Percentiles rank a stretch among this genome's conserved stretches.
phyloP scores from a whole-genome alignment of 345 rosid genomes.

The Hibiscus tridactylites region DNA sequence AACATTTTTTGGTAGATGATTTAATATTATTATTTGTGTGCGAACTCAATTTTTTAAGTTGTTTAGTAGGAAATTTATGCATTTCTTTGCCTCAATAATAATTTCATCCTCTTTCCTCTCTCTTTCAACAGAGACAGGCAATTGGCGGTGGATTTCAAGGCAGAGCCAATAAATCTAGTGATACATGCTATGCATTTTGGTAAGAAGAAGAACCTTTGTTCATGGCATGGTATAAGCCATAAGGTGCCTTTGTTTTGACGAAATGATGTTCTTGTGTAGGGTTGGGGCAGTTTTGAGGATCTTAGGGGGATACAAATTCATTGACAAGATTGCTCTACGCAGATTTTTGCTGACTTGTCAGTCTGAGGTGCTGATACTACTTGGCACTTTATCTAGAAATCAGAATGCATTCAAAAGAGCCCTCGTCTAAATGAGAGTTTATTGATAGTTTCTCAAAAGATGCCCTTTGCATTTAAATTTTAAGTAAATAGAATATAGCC shows the following conservation, averaged over 20 bases:
- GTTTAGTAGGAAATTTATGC: background rate
- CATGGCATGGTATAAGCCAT: background rate
- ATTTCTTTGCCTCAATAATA: background rate
- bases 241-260: constrained; percentile 7
- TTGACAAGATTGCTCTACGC: constrained; percentile 50
- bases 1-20: background rate
- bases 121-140: constrained; percentile 56
- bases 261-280: constrained; percentile 35
- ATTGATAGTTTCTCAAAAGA: background rate
- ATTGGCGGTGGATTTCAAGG: constrained; percentile 93
- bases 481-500: no score
- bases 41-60: background rate
- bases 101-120: background rate
- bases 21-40: background rate
- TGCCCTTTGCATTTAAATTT: background rate
- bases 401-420: background rate
- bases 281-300: constrained; percentile 67
- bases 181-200: constrained; percentile 98
- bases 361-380: constrained; percentile 47
- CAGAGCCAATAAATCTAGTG: constrained; percentile 77
- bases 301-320: constrained; percentile 51
- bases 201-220: constrained; percentile 18
- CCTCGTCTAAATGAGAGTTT: background rate
- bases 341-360: constrained; percentile 71
- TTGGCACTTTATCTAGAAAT: background rate